Base-by-base conservation (phyloP, 1,139 yeast species). In the Nematodospora anomalae region DNA sequence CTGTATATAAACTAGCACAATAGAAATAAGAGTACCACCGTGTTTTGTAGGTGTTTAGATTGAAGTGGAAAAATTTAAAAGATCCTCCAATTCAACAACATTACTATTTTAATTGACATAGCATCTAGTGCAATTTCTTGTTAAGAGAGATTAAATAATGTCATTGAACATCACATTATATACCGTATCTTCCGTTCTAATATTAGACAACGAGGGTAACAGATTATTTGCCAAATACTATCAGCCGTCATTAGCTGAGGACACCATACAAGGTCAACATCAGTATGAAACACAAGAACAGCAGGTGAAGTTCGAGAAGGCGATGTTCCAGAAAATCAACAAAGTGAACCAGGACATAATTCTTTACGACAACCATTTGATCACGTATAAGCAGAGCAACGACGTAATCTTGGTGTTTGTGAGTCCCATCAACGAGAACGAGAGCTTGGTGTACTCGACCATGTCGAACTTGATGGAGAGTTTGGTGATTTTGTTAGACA, bases 171-270 rank as follows among this genome's bases (percentile, higher is more conserved):
- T 82, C 38, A 81, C 94, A 10, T 72, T 89, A 45, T 88, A 90
- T 64, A 73, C 96, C 9, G 77, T 89, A 35, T 75, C 83, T 31
- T 90, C 95, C 3, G 73, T 83, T 36, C 66, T 89, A 50, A 77
- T 90, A 51, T 76, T 92, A 51, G 97, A 90, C 60, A 79, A 73
- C 50, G 84, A 83, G 45, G 96, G 96, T 12, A 74, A 79, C 40
- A 73, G 98, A 50, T 64, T 92, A 35, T 86, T 76, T 55, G 83
- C 96, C 47, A 90, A 90, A 57, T 94, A 92, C 69, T 92, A 83
- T 65, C 71, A 71, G 46, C 75, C 84, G 27, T 31, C 49, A 23
- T 35, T 38, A 28, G 40, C 28, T 20, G 42, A 38, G 25, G 36
- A 40, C 7, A 25, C 36, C 41, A 44, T 30, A 52, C 43, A 32